Conservation (phyloP, 2,329 filamentous ascomycete species). For the Pseudogymnoascus sp. region DNA sequence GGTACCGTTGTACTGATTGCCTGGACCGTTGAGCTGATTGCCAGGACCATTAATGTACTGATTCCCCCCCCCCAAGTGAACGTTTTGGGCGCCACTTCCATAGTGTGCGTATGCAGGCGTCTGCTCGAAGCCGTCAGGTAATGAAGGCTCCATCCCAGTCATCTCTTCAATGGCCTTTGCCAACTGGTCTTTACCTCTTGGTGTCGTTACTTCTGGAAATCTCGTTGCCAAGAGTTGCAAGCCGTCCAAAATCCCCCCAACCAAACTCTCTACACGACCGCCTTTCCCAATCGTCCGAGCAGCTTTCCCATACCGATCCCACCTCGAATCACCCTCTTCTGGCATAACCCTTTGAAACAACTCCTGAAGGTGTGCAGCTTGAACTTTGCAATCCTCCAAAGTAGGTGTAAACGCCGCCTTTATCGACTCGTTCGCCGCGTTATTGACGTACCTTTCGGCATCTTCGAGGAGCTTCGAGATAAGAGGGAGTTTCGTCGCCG, state of each 20-base stretch:
- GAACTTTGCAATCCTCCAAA: neutral
- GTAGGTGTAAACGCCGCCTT: neutral
- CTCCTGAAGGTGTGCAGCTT: neutral
- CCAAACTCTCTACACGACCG: constrained; percentile 14
- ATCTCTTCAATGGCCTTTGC: constrained; percentile 15
- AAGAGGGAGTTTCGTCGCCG: neutral
- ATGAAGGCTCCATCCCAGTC: neutral
- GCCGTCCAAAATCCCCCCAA: constrained; percentile 14
- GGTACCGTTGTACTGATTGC: neutral
- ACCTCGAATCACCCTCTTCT: constrained; percentile 11
- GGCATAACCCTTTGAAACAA: constrained; percentile 14
- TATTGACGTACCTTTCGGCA: neutral
- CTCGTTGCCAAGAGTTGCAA: constrained; percentile 16
- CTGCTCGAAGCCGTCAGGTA: neutral
- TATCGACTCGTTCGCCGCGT: neutral
- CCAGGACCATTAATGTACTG: neutral
- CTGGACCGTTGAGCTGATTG: neutral
- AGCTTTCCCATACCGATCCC: constrained; percentile 16
- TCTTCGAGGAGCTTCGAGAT: neutral
- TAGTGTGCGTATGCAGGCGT: neutral
- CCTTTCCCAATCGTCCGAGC: constrained; percentile 15
- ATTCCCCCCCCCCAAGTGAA: neutral
- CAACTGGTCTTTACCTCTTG: constrained; percentile 7
- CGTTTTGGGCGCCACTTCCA: neutral
- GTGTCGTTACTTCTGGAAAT: constrained; percentile 12